Base-by-base conservation (phyloP, 306 rosid species). In the Cicer chorassanicum region DNA sequence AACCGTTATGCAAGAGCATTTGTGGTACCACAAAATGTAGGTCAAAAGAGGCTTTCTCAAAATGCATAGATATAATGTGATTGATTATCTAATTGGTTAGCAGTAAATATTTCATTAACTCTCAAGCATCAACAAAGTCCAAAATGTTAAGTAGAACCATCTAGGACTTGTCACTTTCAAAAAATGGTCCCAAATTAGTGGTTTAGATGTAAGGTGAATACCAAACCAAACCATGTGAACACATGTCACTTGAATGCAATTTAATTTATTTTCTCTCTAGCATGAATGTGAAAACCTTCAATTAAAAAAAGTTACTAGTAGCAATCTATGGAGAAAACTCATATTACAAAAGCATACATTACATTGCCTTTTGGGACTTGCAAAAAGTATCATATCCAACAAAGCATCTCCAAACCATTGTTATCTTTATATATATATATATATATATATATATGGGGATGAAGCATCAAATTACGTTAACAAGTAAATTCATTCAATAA, bases 1-100 rank as follows among this genome's bases (percentile, higher is more conserved):
- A 70, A 41, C 43, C 10, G 21, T 48, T 34, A 41, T 6, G 10
- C 59, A 0, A 69, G 8, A 75, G 63, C 21, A 45, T 43, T 34
- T 65, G 53, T 72, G 78, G 53, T 13, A 34, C 82, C 64, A 45
- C 53, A 56, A 79, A 68, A 60, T 53, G 54, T 51, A 43, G 81
- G 54, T 81, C 65, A 75, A 69, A 42, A 9, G 42, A 36, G 48
- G 6, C 76, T 53, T 69, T 81, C 68, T 50, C 61, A 34, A 61
- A 73, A 19, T 18, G 50, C 10, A 73, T 73, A 64, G 84, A 77
- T 63, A 75, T 70, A 11, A 48, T 71, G 85, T 77, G 50, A 12
- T 77, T 77, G 50, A 12, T 77, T 72, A 67, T 82, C 82, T 75
- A 77, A 14, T 71, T 65, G 15, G 85, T 76, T 82, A 56, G 75